phyloP scores from a whole-genome alignment of 805 yeast species.

The Millerozyma acaciae region DNA sequence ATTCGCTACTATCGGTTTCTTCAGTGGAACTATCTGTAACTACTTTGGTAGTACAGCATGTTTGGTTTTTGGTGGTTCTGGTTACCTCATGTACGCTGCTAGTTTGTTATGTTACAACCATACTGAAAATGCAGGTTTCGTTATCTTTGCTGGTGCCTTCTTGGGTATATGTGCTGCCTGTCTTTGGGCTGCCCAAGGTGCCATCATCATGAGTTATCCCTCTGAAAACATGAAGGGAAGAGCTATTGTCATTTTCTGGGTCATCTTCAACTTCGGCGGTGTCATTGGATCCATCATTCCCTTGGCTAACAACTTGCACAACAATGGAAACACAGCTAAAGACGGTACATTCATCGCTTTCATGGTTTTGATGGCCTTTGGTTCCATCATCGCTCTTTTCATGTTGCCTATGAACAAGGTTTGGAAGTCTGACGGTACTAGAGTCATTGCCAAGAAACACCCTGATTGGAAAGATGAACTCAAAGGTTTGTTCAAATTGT shows the following conservation, averaged over 20 bases:
- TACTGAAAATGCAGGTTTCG: conserved; percentile 46
- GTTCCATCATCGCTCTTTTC: conserved; percentile 41
- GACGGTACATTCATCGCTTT: conserved; percentile 56
- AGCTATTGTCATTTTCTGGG: conserved; percentile 55
- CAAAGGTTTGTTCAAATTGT: conserved; percentile 33
- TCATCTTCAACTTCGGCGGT: conserved; percentile 58
- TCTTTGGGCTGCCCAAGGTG: conserved; percentile 59
- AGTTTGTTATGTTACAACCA: conserved; percentile 48
- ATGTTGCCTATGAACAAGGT: conserved; percentile 50
- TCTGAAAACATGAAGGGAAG: conserved; percentile 50
- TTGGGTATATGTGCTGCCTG: conserved; percentile 53
- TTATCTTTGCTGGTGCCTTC: conserved; percentile 53
- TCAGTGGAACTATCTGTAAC: conserved; percentile 54
- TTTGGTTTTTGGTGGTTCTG: conserved; percentile 50
- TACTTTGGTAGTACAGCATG: conserved; percentile 42
- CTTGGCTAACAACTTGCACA: conserved; percentile 48
- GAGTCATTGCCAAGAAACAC: conserved; percentile 41
- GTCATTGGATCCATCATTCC: conserved; percentile 59
- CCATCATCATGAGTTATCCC: conserved; percentile 56
- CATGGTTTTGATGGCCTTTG: conserved; percentile 47
- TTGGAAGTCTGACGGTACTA: conserved; percentile 46
- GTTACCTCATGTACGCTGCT: conserved; percentile 52
- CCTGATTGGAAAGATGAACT: conserved; percentile 47
- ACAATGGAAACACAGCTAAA: conserved; percentile 28
- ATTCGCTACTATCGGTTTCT: conserved; percentile 55